Base-by-base conservation (phyloP, 2,329 filamentous ascomycete genomes). In the Colletotrichum chrysophilum region DNA sequence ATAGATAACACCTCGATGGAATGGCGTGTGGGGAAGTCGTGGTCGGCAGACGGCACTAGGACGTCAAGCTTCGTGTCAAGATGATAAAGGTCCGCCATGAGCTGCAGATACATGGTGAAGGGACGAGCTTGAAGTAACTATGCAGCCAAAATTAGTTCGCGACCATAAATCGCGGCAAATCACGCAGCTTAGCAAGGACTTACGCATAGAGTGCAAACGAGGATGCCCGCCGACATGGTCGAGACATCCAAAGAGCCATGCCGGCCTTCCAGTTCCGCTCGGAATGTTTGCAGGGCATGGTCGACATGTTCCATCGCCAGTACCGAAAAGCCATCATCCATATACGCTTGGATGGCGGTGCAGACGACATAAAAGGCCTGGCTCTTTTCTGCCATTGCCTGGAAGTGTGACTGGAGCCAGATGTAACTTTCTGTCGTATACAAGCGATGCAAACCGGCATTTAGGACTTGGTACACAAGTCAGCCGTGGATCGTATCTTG, bases 1-100 rank as follows among this genome's bases (percentile, higher is more conserved):
- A 78, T 34, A 13, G 74, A 75, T 18, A 77, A 62, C n/a, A 77
- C 77, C 32, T 78, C 77, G 9, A 78, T 64, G 13, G 52, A 30
- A 24, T 77, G 76, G 2, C 66, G 56, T 10, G 34, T 73, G 4
- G 65, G 58, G n/a, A 64, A 56, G 48, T 76, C 70, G 12, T 70
- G 61, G 26, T 58, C 71, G 18, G 66, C 38, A 16, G 61, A 32
- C 3, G 75, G 75, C 8, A 76, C 16, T 1, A 76, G 24, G 9
- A 30, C 26, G 8, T 32, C 9, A 21, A 77, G n/a, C 9, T 28
- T 52, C 26, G 74, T 67, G 10, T 69, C 65, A 10, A 77, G 3
- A 16, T 68, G 55, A 34, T 76, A 77, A n/a, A 77, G 62, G 9
- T 67, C 76, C 3, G 66, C 74, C 56, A 77, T 77, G 24, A 76